Base-by-base conservation (phyloP, 2,329 filamentous ascomycete genomes). In the Pezicula neosporulosa region DNA sequence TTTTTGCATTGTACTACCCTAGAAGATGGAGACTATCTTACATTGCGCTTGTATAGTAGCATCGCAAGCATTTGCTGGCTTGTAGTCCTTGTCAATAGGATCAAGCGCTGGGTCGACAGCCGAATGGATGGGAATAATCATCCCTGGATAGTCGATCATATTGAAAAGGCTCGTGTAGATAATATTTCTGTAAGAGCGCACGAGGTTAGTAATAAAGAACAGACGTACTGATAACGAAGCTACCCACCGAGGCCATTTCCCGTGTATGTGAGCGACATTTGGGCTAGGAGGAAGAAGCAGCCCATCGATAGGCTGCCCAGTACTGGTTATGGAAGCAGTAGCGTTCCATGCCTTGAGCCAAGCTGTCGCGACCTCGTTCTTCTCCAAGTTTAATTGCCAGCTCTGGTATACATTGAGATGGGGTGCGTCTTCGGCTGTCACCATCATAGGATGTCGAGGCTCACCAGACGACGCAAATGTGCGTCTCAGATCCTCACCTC, bases 61-160 rank as follows among this genome's bases (percentile, higher is more conserved):
- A 46, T 52, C 46, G 6, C 35, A 16, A 3, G 16, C 8, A 45
- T 46, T 52, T 38, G 46, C 41, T 6, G 50, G 28, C 21, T 39
- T 49, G 27, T 39, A 52, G 15, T 52, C 16, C 19, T 48, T 49
- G 27, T 44, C 41, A 15, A 52, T 16, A 8, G 45, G 50, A 18
- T 52, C 50, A n/a, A 49, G 45, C 5, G n/a, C 33, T 8, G 50
- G 45, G 33, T 52, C 41, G 8, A 48, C 50, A 28, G 39, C 45
- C 15, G 50, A 52, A 30, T 45, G 28, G 13, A 85, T 73, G 0
- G 81, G 82, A 2, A 85, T 58, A 0, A 64, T 63, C 2, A 77
- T 82, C 1, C 80, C 76, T 0, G 82, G 77, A 57, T 80, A 82
- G 60, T 86, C 82, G n/a, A 86, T 65, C 50, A 85, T 60, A 13